Evolutionary conservation across 306 rosid species (phyloP), one percentile per base, ranked within the genome.

Genomic region (Rubus idaeus): DNA sequence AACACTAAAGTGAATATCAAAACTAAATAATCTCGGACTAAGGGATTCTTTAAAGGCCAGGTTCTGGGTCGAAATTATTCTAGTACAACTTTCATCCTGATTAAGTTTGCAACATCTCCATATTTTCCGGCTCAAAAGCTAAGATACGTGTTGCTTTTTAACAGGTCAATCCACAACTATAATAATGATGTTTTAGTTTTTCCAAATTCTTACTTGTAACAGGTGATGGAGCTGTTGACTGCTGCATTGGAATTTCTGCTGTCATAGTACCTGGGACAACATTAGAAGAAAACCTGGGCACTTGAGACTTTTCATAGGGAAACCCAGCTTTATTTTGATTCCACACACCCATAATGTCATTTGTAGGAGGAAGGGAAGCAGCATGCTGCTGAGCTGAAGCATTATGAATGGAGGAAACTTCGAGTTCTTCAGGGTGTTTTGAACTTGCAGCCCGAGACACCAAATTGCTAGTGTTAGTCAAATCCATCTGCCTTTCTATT

Each of bases 341-440:
- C 79, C 87, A 82, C 61, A 69, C 72, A 66, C 84, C 83, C 80
- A 44, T 62, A 65, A 56, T 73, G 70, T 74, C 85, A 50, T 76
- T 79, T 77, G 68, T 68, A 69, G 77, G 62, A 78, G 85, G 78
- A 75, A 74, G 23, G 63, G 82, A 58, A 84, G 68, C 75, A 80
- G 85, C 83, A 77, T 83, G 91, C 75, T 77, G 90, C 74, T 83
- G 88, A 72, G 78, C 79, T 10, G 74, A 78, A 77, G 80, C 83
- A 71, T 76, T 79, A 69, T 85, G 91, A 51, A 71, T 81, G 52
- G 93, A 88, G 70, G 89, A 87, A 67, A 79, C 89, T 77, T 88
- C 94, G 5, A 75, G 37, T 62, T 87, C 93, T 79, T 87, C 96
- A 4, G 81, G 88, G 82, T 77, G 79, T 37, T 86, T 86, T 13